Conservation (phyloP, 208 protist genomes). For the Tritrichomonas foetus region DNA sequence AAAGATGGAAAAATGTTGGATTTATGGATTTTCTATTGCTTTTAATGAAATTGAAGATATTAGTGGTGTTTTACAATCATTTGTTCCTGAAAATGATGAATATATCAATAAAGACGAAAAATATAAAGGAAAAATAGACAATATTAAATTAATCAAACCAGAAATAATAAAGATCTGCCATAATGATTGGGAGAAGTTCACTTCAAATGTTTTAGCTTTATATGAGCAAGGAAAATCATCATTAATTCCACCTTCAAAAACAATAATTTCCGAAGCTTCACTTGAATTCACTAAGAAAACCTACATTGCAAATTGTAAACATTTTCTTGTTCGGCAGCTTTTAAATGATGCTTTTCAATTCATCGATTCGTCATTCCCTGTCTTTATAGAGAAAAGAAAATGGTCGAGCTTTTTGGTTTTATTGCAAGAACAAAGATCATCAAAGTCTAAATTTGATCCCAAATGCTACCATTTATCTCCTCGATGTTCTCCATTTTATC, state of each 20-base stretch:
- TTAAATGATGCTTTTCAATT: not conserved
- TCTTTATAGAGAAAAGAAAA: not conserved
- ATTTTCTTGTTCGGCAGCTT: not conserved
- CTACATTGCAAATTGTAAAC: not conserved
- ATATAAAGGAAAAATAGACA: no score
- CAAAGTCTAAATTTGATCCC: not conserved
- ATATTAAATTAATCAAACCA: no score
- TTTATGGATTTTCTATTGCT: not conserved
- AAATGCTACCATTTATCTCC: conserved; percentile 12
- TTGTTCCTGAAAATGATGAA: no score
- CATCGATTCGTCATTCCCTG: not conserved
- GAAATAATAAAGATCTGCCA: no score
- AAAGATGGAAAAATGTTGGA: not conserved
- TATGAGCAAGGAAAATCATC: no score
- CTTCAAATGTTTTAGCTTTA: no score
- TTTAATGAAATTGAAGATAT: not conserved
- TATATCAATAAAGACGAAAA: no score
- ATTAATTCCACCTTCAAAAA: no score
- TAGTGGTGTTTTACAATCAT: not conserved
- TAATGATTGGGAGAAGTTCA: no score
- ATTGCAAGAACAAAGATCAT: no score
- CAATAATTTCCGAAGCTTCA: not conserved
- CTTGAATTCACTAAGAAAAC: not conserved
- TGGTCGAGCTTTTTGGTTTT: not conserved
- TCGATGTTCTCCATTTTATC: not conserved